Evolutionary conservation across 345 rosid species (phyloP).

Genomic region (Psidium guajava): DNA sequence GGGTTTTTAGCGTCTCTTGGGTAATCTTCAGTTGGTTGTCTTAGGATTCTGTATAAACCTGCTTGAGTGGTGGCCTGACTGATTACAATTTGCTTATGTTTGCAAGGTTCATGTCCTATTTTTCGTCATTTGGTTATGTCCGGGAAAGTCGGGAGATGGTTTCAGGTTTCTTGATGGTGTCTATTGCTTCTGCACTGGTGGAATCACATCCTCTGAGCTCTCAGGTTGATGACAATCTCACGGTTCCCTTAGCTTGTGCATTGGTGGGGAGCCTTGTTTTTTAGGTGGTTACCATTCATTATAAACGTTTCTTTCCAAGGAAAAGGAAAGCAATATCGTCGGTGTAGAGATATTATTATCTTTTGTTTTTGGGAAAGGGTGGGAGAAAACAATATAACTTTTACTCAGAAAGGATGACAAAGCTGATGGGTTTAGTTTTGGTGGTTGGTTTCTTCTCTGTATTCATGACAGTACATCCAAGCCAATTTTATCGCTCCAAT

Average conservation of each 20-base stretch:
- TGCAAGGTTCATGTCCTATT: slow-evolving; percentile 61
- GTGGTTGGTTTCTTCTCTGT: not conserved
- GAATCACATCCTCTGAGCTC: slow-evolving; percentile 87
- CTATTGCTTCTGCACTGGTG: slow-evolving; percentile 59
- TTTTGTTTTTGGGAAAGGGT: not conserved
- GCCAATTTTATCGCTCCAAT: not conserved
- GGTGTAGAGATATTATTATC: no score
- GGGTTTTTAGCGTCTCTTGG: slow-evolving; percentile 68
- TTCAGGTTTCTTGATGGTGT: slow-evolving; percentile 49
- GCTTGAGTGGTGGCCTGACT: not conserved
- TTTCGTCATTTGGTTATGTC: slow-evolving; percentile 55
- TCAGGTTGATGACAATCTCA: slow-evolving; percentile 80
- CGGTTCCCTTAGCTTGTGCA: slow-evolving; percentile 56
- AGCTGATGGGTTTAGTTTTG: not conserved
- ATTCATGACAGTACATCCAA: not conserved
- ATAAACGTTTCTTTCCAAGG: not conserved
- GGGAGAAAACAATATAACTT: not conserved
- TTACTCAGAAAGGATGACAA: not conserved
- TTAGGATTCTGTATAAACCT: not conserved
- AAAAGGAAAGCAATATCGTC: not conserved
- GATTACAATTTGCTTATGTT: not conserved
- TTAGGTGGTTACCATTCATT: not conserved
- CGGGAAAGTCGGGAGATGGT: slow-evolving; percentile 36
- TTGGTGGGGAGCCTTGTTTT: slow-evolving; percentile 51
- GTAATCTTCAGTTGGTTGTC: slow-evolving; percentile 11